phyloP scores from a whole-genome alignment of 169 alveolate species.

The Toxoplasma gondii region DNA sequence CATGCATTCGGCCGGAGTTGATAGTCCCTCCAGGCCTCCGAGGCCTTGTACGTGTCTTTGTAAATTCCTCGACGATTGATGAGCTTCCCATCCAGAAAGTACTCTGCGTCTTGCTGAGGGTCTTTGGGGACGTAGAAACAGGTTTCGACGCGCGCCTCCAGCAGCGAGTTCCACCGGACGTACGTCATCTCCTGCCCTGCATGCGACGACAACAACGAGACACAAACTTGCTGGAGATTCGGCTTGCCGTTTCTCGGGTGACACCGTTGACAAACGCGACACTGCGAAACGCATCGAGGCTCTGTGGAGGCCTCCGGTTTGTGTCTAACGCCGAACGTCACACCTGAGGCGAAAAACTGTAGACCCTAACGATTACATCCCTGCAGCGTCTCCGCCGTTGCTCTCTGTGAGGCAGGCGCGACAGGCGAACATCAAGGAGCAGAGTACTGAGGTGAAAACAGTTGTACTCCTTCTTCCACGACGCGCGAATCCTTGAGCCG shows the following conservation, averaged over 20 bases:
- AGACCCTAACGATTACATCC: no score
- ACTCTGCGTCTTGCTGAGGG: conserved; percentile 25
- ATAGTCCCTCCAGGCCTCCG: conserved; percentile 83
- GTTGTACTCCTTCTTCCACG: no score
- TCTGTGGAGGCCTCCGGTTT: no score
- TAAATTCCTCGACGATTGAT: conserved; percentile 81
- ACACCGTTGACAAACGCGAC: no score
- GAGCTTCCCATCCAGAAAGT: neutral
- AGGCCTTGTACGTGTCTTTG: conserved; percentile 79
- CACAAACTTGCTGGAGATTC: neutral
- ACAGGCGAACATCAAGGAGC: no score
- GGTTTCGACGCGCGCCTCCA: conserved; percentile 85
- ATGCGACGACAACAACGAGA: neutral
- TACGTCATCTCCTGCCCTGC: conserved; percentile 35
- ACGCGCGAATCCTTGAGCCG: no score
- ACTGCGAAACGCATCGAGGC: neutral
- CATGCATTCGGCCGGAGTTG: conserved; percentile 89
- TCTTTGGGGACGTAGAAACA: conserved; percentile 82
- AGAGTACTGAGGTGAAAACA: no score
- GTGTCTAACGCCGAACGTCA: no score
- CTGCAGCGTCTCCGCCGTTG: no score
- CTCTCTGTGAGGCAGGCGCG: no score
- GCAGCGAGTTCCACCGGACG: conserved; percentile 81
- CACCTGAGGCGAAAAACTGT: no score
- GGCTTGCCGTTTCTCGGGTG: no score